These are phyloP conservation scores for Eimeria necatrix DNA, from an alignment of 169 alveolate species.

Conservation along the genomic window DNA sequence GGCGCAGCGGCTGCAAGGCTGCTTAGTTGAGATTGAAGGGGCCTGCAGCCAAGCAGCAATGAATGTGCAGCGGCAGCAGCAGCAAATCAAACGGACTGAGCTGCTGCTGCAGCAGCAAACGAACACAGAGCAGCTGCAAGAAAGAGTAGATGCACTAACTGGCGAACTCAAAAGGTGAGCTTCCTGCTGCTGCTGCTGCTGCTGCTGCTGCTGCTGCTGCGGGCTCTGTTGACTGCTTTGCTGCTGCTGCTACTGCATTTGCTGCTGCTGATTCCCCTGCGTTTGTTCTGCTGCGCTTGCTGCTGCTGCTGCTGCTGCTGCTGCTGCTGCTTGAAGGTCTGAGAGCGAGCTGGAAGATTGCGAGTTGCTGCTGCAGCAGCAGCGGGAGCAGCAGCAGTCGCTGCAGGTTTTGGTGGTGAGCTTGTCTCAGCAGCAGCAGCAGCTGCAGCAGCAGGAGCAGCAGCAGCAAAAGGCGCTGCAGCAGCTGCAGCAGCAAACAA, in stretches of 20 bases:
- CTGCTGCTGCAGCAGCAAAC: neutral
- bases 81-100: neutral
- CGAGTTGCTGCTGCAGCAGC: neutral
- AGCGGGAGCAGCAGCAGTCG: slow-evolving; percentile 5
- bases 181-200: no score
- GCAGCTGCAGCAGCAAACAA: neutral
- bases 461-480: neutral
- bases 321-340: neutral
- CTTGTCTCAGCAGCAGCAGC: neutral
- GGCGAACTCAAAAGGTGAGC: neutral
- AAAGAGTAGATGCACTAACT: neutral
- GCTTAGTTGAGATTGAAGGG: neutral
- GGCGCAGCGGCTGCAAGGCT: neutral
- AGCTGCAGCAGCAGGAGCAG: slow-evolving; percentile 23
- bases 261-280: no score
- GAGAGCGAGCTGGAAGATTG: neutral
- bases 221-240: no score
- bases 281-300: no score
- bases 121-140: neutral
- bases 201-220: no score
- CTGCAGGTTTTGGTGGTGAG: neutral
- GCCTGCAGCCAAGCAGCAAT: neutral
- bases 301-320: no score
- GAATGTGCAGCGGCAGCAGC: neutral
- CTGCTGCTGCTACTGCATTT: no score